Percentiles rank a stretch among this genome's conserved stretches.
Conservation (phyloP, 2,329 filamentous ascomycete genomes). For the Fusarium annulatum region DNA sequence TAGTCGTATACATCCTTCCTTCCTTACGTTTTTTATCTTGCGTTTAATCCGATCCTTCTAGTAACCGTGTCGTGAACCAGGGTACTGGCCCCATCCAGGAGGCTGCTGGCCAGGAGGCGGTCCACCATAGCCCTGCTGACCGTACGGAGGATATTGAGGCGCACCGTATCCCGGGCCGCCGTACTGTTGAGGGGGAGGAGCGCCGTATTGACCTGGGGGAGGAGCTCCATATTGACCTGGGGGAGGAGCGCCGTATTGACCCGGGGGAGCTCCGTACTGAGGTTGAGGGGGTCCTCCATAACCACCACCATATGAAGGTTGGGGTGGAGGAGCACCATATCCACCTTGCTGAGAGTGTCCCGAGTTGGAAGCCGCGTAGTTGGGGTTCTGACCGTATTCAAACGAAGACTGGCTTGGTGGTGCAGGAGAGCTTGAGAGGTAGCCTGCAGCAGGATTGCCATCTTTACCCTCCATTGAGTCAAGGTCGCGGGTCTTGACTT, state of each 20-base stretch:
- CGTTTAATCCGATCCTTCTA: conserved; percentile 16
- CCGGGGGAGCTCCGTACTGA: conserved; percentile 45
- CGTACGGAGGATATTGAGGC: conserved; percentile 35
- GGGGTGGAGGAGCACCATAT: conserved; percentile 48
- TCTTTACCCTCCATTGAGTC: conserved; percentile 64
- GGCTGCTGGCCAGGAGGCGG: conserved; percentile 39
- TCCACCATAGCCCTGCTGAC: conserved; percentile 34
- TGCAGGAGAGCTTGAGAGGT: conserved; percentile 54
- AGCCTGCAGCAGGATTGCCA: conserved; percentile 51
- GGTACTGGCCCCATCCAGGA: conserved; percentile 52
- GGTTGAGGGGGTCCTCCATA: conserved; percentile 48
- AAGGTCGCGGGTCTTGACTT: conserved; percentile 69
- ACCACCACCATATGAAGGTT: conserved; percentile 48
- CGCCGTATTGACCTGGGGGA: conserved; percentile 47
- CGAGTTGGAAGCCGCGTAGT: conserved; percentile 43
- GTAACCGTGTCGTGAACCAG: conserved; percentile 53
- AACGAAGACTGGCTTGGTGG: conserved; percentile 51
- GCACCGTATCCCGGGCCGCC: conserved; percentile 42
- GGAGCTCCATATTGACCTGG: conserved; percentile 45
- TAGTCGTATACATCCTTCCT: background rate
- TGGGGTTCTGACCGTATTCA: conserved; percentile 55
- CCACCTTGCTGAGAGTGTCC: conserved; percentile 41
- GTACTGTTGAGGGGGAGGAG: conserved; percentile 45
- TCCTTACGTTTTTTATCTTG: background rate
- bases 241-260: conserved; percentile 46